A percentile compares a stretch with the other conserved stretches of the same genome.
Conservation (phyloP, 2,329 filamentous ascomycete genomes). For the Atkinsonella texensis region DNA sequence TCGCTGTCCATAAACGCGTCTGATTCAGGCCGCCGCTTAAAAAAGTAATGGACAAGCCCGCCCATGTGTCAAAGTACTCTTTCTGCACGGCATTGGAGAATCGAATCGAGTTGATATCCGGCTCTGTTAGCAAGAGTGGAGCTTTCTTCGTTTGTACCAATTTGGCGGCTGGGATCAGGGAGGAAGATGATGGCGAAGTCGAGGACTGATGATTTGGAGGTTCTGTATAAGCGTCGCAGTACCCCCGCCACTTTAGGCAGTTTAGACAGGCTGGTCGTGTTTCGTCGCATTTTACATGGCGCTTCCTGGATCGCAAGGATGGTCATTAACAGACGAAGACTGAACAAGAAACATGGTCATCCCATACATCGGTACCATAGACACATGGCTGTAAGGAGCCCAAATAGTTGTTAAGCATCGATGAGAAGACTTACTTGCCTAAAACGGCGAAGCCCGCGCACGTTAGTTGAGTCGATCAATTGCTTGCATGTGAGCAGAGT, state of each 20-base stretch:
- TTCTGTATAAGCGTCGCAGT: conserved; percentile 24
- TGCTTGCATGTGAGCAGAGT: background rate
- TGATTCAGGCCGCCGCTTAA: conserved; percentile 23
- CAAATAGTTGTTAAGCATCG: background rate
- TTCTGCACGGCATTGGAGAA: conserved; percentile 23
- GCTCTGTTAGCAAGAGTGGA: conserved; percentile 20
- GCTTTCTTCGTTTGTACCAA: conserved; percentile 19
- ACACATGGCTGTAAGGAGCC: too few species aligned
- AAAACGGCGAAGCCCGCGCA: background rate
- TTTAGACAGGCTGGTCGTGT: conserved; percentile 28
- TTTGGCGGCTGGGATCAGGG: conserved; percentile 2
- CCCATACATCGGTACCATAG: too few species aligned
- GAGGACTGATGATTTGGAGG: conserved; percentile 5
- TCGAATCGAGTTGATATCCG: conserved; percentile 20
- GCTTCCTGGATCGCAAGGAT: conserved; percentile 17
- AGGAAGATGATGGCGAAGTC: background rate
- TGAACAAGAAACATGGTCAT: too few species aligned
- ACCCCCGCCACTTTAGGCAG: conserved; percentile 29
- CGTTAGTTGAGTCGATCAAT: background rate
- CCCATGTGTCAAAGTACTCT: conserved; percentile 28
- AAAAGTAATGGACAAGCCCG: conserved; percentile 21
- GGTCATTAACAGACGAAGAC: background rate
- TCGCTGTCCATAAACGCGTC: conserved; percentile 25
- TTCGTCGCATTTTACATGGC: conserved; percentile 32
- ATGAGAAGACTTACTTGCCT: background rate